phyloP scores from a whole-genome alignment of 1,284 basidiomycete genomes.

The Microstroma glucosiphilum region DNA sequence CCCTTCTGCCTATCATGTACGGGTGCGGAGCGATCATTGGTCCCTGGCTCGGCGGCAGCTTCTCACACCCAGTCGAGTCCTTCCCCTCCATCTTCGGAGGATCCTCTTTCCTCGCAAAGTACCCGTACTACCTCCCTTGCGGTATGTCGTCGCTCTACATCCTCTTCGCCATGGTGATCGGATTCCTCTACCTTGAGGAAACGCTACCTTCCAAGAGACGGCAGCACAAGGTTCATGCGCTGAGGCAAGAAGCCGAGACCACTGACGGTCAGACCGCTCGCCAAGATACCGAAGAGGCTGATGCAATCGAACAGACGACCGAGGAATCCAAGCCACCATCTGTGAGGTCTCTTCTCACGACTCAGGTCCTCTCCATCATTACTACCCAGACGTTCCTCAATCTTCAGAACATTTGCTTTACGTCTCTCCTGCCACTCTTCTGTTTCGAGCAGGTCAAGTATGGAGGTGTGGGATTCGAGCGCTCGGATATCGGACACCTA shows the following conservation, averaged over 20 bases:
- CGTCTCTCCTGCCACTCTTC: conserved; percentile 34
- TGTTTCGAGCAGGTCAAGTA: conserved; percentile 24
- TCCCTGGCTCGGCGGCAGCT: conserved; percentile 39
- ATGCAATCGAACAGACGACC: not conserved
- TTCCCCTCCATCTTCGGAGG: conserved; percentile 36
- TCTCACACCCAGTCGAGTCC: conserved; percentile 39
- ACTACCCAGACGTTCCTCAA: conserved; percentile 27
- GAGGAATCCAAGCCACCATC: conserved; percentile 14
- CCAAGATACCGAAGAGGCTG: not conserved
- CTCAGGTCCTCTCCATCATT: conserved; percentile 27
- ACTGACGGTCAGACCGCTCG: not conserved
- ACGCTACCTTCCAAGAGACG: conserved; percentile 27
- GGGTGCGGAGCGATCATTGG: conserved; percentile 29
- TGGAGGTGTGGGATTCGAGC: conserved; percentile 26
- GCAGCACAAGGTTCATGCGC: not conserved
- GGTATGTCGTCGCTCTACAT: conserved; percentile 44
- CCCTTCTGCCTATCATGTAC: conserved; percentile 33
- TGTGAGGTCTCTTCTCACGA: conserved; percentile 16
- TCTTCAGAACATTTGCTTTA: conserved; percentile 29
- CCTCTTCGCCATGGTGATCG: conserved; percentile 38
- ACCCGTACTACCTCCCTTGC: conserved; percentile 52
- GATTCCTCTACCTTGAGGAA: conserved; percentile 50
- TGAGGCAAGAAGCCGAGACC: not conserved
- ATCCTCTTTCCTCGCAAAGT: conserved; percentile 24
- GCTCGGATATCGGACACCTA: conserved; percentile 26